Conservation (phyloP, 1,284 basidiomycete genomes). For the Boletellus sp. region DNA sequence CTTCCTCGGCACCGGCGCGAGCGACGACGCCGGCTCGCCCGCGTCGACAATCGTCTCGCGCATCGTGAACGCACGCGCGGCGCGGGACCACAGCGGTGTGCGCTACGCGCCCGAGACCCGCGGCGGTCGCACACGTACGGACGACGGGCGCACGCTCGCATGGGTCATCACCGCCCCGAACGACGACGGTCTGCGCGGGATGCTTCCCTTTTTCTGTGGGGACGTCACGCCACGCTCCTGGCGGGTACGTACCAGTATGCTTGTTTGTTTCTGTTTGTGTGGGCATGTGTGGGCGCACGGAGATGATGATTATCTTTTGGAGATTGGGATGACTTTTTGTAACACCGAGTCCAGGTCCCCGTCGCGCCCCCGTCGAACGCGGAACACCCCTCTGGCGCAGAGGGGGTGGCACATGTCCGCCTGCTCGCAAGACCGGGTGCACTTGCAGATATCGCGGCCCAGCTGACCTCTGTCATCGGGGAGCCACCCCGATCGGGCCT, state of each 20-base stretch:
- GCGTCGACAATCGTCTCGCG: constrained; percentile 30
- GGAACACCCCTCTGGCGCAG: constrained; percentile 46
- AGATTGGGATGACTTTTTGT: no score
- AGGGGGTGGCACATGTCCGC: constrained; percentile 46
- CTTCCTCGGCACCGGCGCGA: constrained; percentile 35
- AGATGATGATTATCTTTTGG: no score
- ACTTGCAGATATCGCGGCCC: constrained; percentile 31
- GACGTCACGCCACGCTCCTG: constrained; percentile 58
- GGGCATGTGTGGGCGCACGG: no score
- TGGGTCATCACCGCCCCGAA: constrained; percentile 54
- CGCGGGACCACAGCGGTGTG: constrained; percentile 33
- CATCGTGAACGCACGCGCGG: constrained; percentile 52
- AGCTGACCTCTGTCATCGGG: constrained; percentile 50
- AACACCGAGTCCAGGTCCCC: constrained; percentile 41
- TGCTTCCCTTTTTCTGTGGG: constrained; percentile 69
- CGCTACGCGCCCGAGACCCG: constrained; percentile 41
- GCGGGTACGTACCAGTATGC: constrained; percentile 44
- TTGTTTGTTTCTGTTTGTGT: not conserved
- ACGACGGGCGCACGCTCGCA: constrained; percentile 50
- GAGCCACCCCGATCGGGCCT: constrained; percentile 27
- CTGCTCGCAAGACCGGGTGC: constrained; percentile 33
- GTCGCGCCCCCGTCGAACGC: constrained; percentile 41
- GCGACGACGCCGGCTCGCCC: constrained; percentile 34
- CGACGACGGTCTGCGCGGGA: constrained; percentile 29
- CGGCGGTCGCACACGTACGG: constrained; percentile 48